phyloP scores from a whole-genome alignment of 148 eudicot genomes.

The Cornus controversa region DNA sequence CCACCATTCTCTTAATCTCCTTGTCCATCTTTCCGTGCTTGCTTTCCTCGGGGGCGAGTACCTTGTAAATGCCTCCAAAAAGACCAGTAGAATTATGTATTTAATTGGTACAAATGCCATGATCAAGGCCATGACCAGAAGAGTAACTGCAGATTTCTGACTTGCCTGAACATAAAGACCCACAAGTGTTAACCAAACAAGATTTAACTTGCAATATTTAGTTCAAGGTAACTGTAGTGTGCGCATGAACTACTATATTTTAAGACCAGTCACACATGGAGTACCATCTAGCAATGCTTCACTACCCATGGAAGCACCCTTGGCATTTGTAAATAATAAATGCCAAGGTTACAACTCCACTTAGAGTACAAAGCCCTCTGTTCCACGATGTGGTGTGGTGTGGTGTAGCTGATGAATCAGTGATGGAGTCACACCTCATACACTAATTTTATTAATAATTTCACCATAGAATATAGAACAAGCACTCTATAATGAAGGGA shows the following conservation, averaged over 20 bases:
- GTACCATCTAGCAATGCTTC: neutral
- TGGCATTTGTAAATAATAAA: neutral
- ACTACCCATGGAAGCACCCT: too few species aligned
- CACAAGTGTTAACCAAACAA: neutral
- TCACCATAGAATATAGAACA: neutral
- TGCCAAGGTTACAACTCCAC: neutral
- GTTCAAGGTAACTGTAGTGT: neutral
- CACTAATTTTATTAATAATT: neutral
- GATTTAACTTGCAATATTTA: neutral
- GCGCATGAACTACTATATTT: neutral
- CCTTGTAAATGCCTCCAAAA: conserved; percentile 64
- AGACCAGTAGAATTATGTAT: conserved; percentile 48
- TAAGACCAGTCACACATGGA: neutral
- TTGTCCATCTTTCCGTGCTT: conserved; percentile 64
- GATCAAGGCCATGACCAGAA: conserved; percentile 45
- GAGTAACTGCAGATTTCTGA: conserved; percentile 54
- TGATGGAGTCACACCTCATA: neutral
- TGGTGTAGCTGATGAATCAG: neutral
- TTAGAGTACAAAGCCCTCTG: neutral
- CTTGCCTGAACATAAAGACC: conserved; percentile 54
- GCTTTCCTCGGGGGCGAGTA: conserved; percentile 76
- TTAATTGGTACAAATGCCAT: conserved; percentile 55
- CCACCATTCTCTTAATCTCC: conserved; percentile 94
- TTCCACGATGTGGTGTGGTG: neutral
- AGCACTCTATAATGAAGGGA: neutral